Percentiles rank a stretch among this genome's conserved stretches.
Evolutionary conservation across 352 stramenopile genomes (phyloP).

Genomic region (Thalassiosira ordinaria): DNA sequence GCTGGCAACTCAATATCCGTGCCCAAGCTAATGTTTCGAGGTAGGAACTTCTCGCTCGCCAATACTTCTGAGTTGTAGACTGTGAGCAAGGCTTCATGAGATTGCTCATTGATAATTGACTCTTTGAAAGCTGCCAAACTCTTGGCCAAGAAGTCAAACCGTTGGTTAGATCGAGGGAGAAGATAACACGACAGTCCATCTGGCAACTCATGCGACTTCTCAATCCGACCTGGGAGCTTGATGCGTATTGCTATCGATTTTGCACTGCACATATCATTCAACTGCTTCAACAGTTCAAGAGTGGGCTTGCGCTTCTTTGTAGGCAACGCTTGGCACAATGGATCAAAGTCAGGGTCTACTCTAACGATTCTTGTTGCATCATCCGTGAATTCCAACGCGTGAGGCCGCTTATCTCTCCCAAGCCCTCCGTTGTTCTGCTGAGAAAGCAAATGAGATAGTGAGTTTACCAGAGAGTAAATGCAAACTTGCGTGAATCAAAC

Average conservation of each 20-base stretch:
- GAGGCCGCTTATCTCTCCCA: too few species aligned
- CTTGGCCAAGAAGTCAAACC: constrained; percentile 31
- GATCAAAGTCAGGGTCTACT: constrained; percentile 43
- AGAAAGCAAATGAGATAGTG: too few species aligned
- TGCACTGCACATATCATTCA: constrained; percentile 25
- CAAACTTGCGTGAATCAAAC: constrained; percentile 8
- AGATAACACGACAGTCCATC: background rate
- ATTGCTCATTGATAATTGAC: constrained; percentile 7
- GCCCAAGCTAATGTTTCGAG: constrained; percentile 19
- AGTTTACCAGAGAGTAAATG: too few species aligned
- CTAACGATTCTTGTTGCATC: constrained; percentile 13
- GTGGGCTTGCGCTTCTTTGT: background rate
- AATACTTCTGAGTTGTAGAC: constrained; percentile 2
- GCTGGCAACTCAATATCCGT: constrained; percentile 1
- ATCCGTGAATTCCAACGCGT: background rate
- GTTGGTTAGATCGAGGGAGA: background rate
- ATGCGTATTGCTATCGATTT: constrained; percentile 17
- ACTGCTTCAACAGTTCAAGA: background rate
- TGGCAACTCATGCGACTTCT: constrained; percentile 14
- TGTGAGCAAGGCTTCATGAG: background rate
- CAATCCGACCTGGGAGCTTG: constrained; percentile 28
- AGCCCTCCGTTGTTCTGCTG: too few species aligned
- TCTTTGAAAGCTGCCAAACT: constrained; percentile 19
- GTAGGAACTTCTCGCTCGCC: constrained; percentile 4
- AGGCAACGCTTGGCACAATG: background rate